Evolutionary conservation across 441 rosid genomes (phyloP).

Genomic region (Pelargonium australe): DNA sequence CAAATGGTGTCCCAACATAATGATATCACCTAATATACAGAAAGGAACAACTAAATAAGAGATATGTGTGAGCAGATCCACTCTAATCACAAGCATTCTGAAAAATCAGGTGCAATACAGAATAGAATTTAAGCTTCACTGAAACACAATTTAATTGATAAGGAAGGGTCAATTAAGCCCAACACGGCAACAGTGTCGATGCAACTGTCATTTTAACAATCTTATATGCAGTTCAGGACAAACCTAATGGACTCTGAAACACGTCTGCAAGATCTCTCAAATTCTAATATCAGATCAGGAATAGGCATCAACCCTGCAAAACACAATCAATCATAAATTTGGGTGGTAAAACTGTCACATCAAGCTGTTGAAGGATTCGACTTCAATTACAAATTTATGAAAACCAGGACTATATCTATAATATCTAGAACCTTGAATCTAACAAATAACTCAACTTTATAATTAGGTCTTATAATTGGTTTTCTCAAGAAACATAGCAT

Average conservation of each 20-base stretch:
- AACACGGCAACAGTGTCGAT: neutral
- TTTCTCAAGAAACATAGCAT: neutral
- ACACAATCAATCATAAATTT: constrained; percentile 8
- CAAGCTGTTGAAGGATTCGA: constrained; percentile 7
- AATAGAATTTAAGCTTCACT: neutral
- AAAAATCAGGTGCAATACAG: neutral
- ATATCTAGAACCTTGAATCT: neutral
- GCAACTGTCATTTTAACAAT: neutral
- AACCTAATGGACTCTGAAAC: constrained; percentile 90
- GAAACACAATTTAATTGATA: neutral
- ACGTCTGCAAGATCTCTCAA: constrained; percentile 76
- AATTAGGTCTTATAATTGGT: neutral
- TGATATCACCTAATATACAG: constrained; percentile 7
- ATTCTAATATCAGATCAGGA: constrained; percentile 73
- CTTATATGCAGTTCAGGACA: constrained; percentile 18
- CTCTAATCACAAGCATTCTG: neutral
- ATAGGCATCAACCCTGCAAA: constrained; percentile 78
- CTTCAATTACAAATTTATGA: constrained; percentile 1
- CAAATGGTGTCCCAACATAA: constrained; percentile 14
- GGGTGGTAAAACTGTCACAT: constrained; percentile 5
- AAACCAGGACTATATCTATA: neutral
- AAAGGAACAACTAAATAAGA: neutral
- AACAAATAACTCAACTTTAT: neutral
- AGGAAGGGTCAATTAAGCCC: neutral
- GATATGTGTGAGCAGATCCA: neutral